Base-by-base conservation (phyloP, 2,329 filamentous ascomycete genomes). In the Phaeosphaeriaceae sp. region DNA sequence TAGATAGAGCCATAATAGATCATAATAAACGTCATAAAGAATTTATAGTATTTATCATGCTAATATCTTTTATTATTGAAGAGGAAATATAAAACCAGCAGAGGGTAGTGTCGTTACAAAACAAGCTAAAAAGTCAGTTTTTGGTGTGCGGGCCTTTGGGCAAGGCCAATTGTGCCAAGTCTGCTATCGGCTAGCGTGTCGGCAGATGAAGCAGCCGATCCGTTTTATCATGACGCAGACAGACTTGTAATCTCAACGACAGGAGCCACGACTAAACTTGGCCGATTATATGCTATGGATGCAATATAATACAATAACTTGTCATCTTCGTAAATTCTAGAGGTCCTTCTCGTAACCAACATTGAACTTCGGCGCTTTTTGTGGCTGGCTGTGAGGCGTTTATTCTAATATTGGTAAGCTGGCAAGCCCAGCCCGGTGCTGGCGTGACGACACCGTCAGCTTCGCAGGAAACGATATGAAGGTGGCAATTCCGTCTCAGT, bases 311-410 rank as follows among this genome's bases (percentile, higher is more conserved):
- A 90, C 21, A 96, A 87, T 9, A 26, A 26, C 6, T 26, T 2
- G 23, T 26, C 11, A 26, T 11, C 23, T 7, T 26, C 23, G 23
- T 26, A 11, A 1, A 11, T 11, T 26, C 11, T 8, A 26, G 23
- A 26, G 11, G 23, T 26, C 3, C 11, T 11, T 26, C 23, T 3
- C 11, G 6, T 26, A 26, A 43, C 90, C 90, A 37, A 94, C 85
- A 67, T 90, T 89, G 62, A 95, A 87, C 87, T 26, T 84, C 83
- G 11, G 96, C 73, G 28, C 81, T 80, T 1, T 79, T 71, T 30
- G 47, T n/a, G 41, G 38, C 26, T 48, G 30, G 40, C 42, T 52
- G 43, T 36, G 39, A 42, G 51, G 48, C 48, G 43, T 11, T 26
- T 11, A 26, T 45, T 45, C 50, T 47, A 49, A 50, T 51, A 33